Base-by-base conservation (phyloP, 768 basidiomycete species). In the Pleurotus sapidus region DNA sequence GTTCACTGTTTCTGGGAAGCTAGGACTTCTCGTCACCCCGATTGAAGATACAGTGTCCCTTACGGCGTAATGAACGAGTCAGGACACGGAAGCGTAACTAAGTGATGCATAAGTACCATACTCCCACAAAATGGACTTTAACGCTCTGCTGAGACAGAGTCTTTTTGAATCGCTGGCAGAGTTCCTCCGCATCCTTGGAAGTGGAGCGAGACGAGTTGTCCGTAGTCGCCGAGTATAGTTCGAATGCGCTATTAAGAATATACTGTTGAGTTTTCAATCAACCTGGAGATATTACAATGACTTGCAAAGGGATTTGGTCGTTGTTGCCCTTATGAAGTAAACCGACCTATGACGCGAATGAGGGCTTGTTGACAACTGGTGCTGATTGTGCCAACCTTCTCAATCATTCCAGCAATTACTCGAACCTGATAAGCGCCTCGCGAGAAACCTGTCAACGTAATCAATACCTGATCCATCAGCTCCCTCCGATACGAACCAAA, bases 41-140 rank as follows among this genome's bases (percentile, higher is more conserved):
- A 80, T 68, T 0, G 78, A 77, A 2, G 79, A 79, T 4, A 80
- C 79, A 1, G 77, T 78, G 34, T 80, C 79, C 78, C 78, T 80
- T 48, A 11, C 5, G 20, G 20, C 3, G 14, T 5, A 47, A n/a
- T 23, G 55, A 34, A 3, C 3, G 48, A 14, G 27, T 12, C 4
- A 25, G n/a, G n/a, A 34, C 5, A 49, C 34, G 5, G 15, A 47
- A 25, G 34, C 2, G 42, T 24, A 4, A 39, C 0, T 18, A 3
- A 4, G n/a, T 46, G 4, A 43, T 18, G 8, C 5, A 3, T 20
- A 50, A 62, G n/a, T 54, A 79, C 79, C 78, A 80, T 18, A 68
- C 73, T 3, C 78, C 78, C 5, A 79, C 65, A 49, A 80, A 80
- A 63, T 80, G 77, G 2, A 78, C 70, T 24, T 63, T 65, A 39